Base-by-base conservation (phyloP, 305 asterid species). In the Fraxinus ornus region DNA sequence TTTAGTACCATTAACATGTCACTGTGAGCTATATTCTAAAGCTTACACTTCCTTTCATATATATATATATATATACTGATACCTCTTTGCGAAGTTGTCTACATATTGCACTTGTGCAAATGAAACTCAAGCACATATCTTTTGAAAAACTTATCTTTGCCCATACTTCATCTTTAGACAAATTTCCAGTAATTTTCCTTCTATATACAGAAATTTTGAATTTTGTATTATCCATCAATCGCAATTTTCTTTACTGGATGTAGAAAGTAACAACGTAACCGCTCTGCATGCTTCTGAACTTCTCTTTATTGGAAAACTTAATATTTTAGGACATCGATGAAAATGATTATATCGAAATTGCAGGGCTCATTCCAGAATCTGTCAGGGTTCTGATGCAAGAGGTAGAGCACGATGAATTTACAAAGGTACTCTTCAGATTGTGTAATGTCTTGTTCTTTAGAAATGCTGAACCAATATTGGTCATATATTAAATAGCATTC, bases 281-380 rank as follows among this genome's bases (percentile, higher is more conserved):
- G 24, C 47, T 80, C 79, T 82, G 76, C 75, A 26, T 71, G 62
- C 83, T 76, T 78, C 73, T 71, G 60, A 36, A 72, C 24, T 81
- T 57, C 68, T 52, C 79, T 72, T 75, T 83, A 79, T 22, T 39
- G 84, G 12, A 49, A 32, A 60, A 49, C 41, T 62, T 77, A 7
- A 44, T 32, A 41, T 10, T 41, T 41, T 10, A 28, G 32, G 32
- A 60, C 57, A n/a, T 47, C 79, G 57, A 78, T 71, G 80, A 36
- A 76, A 41, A 66, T 78, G 79, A 12, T 79, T 79, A 15, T 60
- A 41, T 75, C 28, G 41, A 55, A 75, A 79, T 81, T 87, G 85
- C 94, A 96, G 99, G 94, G 78, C 95, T 96, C 28, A 94, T 93
- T 78, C 84, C 85, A 82, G 98, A 94, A 89, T 84, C 98, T 84